Evolutionary conservation across 108 stramenopile species (phyloP).

Genomic region (Fragilariopsis cylindrus): DNA sequence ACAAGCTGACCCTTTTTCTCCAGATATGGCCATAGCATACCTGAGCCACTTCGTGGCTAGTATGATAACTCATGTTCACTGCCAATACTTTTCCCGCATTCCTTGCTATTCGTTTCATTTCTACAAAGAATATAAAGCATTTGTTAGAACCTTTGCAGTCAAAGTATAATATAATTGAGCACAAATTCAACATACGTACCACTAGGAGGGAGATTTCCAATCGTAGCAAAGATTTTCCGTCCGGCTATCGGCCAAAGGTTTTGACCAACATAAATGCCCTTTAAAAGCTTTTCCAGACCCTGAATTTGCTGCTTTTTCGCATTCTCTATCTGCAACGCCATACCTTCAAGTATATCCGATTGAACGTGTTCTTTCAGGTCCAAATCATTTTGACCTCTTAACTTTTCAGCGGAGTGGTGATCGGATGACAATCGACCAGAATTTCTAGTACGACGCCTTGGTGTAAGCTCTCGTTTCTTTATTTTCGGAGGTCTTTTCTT

Average conservation of each 20-base stretch:
- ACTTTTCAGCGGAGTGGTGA: background rate
- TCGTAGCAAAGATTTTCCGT: constrained; percentile 60
- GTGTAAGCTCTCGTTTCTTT: background rate
- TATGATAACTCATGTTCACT: constrained; percentile 62
- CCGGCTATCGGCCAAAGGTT: constrained; percentile 65
- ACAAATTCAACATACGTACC: background rate
- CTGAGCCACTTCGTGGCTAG: constrained; percentile 80
- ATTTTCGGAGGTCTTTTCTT: constrained; percentile 2
- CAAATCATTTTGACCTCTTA: background rate
- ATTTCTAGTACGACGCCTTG: constrained; percentile 26
- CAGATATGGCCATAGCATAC: constrained; percentile 67
- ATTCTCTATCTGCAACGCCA: constrained; percentile 18
- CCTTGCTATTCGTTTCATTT: constrained; percentile 56
- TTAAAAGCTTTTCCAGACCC: constrained; percentile 48
- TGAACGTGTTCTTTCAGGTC: background rate
- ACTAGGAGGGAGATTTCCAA: constrained; percentile 39
- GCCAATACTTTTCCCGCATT: constrained; percentile 60
- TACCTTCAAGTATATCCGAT: constrained; percentile 6
- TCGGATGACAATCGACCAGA: constrained; percentile 24
- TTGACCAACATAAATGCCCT: constrained; percentile 27
- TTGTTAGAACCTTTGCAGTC: background rate
- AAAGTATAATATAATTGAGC: constrained; percentile 21
- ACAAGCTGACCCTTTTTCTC: constrained; percentile 59
- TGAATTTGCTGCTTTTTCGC: constrained; percentile 23
- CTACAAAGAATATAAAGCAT: background rate